A percentile compares a stretch with the other conserved stretches of the same genome.
phyloP scores from a whole-genome alignment of 75 land plant genomes.

The Selaginella moellendorffii region DNA sequence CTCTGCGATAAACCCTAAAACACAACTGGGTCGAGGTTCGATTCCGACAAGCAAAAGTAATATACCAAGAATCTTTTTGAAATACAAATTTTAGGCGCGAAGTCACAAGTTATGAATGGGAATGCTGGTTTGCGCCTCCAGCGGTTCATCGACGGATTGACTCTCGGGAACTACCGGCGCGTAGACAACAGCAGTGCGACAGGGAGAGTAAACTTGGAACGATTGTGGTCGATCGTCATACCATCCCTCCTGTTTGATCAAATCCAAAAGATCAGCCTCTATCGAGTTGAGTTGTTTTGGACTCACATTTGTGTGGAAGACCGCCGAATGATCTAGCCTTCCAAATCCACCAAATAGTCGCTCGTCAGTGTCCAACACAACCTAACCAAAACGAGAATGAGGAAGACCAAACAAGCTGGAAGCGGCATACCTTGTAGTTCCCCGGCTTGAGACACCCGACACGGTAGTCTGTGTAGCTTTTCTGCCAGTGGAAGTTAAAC shows the following conservation, averaged over 20 bases:
- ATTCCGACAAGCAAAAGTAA: too few species aligned
- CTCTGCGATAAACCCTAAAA: too few species aligned
- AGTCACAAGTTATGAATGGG: too few species aligned
- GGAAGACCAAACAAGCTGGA: neutral
- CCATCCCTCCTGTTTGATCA: conserved; percentile 56
- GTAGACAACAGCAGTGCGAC: conserved; percentile 74
- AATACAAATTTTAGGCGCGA: too few species aligned
- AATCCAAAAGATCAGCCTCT: neutral
- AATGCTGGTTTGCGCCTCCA: too few species aligned
- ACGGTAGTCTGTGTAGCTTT: conserved; percentile 62
- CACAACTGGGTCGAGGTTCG: too few species aligned
- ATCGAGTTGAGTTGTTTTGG: too few species aligned
- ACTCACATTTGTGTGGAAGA: conserved; percentile 49
- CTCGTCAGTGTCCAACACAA: conserved; percentile 71
- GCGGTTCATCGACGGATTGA: too few species aligned
- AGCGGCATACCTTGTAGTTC: conserved; percentile 58
- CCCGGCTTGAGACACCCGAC: conserved; percentile 83
- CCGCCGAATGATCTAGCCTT: conserved; percentile 42
- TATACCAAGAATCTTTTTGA: too few species aligned
- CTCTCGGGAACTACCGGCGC: too few species aligned
- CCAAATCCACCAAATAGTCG: conserved; percentile 55
- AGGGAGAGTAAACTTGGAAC: conserved; percentile 55
- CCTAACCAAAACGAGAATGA: conserved; percentile 27
- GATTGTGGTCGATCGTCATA: conserved; percentile 66
- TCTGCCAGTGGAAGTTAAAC: conserved; percentile 84